phyloP scores from a whole-genome alignment of 2,329 filamentous ascomycete species.

The Helotiales sp. region DNA sequence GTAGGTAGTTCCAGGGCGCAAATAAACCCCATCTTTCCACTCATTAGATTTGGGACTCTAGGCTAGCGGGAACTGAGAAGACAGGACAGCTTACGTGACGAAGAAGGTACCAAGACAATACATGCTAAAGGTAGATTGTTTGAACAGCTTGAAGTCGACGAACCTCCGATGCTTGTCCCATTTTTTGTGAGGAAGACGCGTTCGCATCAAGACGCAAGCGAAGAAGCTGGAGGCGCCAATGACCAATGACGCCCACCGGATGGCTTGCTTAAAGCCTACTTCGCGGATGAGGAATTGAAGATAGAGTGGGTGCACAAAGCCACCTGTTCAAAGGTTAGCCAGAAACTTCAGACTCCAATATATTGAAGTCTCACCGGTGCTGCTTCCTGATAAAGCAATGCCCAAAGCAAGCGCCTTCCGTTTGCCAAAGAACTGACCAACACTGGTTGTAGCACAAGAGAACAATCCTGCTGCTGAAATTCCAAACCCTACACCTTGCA shows the following conservation, averaged over 20 bases:
- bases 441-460: conserved; percentile 40
- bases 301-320: conserved; percentile 61
- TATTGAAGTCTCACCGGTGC: conserved; percentile 37
- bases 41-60: neutral
- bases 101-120: conserved; percentile 18
- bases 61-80: neutral
- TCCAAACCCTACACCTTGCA: conserved; percentile 46
- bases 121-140: conserved; percentile 7
- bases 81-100: conserved; percentile 4
- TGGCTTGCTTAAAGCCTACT: conserved; percentile 65
- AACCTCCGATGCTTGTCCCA: conserved; percentile 35
- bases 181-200: conserved; percentile 9
- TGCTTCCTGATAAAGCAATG: conserved; percentile 46
- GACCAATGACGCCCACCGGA: conserved; percentile 61
- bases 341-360: neutral
- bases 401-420: conserved; percentile 47
- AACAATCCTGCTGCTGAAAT: conserved; percentile 46
- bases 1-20: conserved; percentile 48
- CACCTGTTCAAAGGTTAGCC: conserved; percentile 4
- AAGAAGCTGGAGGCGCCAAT: conserved; percentile 1
- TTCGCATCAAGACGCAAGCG: conserved; percentile 48
- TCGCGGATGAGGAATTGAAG: conserved; percentile 56
- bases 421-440: conserved; percentile 48
- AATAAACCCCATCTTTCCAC: conserved; percentile 46
- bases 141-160: conserved; percentile 36